phyloP scores from a whole-genome alignment of 1,284 basidiomycete species.

The Cutaneotrichosporon sp. region DNA sequence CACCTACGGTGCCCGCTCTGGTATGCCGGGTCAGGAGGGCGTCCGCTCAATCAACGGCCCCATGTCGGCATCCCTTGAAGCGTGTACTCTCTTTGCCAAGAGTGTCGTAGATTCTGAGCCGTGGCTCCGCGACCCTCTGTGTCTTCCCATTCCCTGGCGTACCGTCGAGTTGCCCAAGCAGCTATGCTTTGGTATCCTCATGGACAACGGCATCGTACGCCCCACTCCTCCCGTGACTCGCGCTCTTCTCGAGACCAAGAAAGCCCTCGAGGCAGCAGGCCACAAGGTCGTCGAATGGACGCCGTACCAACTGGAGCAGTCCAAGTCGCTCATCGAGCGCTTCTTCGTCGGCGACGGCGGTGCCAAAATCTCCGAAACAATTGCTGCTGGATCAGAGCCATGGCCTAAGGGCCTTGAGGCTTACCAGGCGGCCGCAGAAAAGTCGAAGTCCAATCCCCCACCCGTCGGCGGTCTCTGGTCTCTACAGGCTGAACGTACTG shows the following conservation, averaged over 20 bases:
- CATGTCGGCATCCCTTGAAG: constrained; percentile 57
- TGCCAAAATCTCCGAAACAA: constrained; percentile 29
- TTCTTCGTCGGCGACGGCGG: constrained; percentile 42
- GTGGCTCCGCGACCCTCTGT: constrained; percentile 65
- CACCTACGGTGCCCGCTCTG: constrained; percentile 60
- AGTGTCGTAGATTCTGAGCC: constrained; percentile 52
- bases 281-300: constrained; percentile 56
- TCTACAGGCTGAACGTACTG: constrained; percentile 27
- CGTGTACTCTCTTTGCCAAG: constrained; percentile 59
- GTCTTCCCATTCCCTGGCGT: constrained; percentile 61
- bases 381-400: constrained; percentile 28
- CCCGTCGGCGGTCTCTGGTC: constrained; percentile 33
- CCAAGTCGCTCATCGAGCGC: constrained; percentile 22
- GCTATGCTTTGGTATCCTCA: constrained; percentile 54
- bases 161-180: constrained; percentile 59
- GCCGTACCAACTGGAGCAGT: constrained; percentile 20
- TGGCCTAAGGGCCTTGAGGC: constrained; percentile 28
- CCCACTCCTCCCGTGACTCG: constrained; percentile 68
- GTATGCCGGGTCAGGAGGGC: constrained; percentile 65
- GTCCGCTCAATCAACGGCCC: constrained; percentile 69
- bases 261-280: constrained; percentile 60
- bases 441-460: constrained; percentile 11
- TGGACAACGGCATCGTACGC: constrained; percentile 57
- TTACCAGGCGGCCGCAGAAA: constrained; percentile 23
- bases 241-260: constrained; percentile 58